These are phyloP conservation scores for Striga hermonthica DNA, from an alignment of 305 asterid genomes.

Conservation along the genomic window DNA sequence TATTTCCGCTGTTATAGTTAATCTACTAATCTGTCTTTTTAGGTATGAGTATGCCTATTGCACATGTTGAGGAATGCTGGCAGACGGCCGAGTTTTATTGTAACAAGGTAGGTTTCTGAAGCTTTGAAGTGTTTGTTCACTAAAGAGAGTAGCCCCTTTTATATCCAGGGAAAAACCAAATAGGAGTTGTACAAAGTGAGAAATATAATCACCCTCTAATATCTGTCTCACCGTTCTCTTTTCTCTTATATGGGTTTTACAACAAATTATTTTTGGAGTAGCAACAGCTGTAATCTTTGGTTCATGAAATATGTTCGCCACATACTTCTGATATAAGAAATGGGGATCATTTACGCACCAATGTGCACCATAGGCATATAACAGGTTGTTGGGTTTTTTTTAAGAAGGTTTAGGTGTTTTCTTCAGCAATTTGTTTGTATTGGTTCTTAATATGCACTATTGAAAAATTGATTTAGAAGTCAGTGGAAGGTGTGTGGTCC, in stretches of 20 bases:
- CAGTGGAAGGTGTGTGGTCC: too few relatives aligned
- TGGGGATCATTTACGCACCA: background rate
- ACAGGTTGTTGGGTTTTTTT: background rate
- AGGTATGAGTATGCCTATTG: conserved; percentile 98
- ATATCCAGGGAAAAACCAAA: conserved; percentile 5
- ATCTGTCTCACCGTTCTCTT: background rate
- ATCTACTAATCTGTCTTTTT: conserved; percentile 26
- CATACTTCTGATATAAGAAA: conserved; percentile 8
- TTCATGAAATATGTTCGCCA: conserved; percentile 19
- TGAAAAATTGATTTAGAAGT: too few relatives aligned
- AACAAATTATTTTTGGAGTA: too few relatives aligned
- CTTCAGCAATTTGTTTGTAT: background rate
- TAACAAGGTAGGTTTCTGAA: conserved; percentile 63
- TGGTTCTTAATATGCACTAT: background rate
- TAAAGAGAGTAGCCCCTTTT: conserved; percentile 9
- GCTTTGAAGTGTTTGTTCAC: conserved; percentile 16
- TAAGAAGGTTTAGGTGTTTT: too few relatives aligned
- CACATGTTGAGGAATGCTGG: conserved; percentile 98
- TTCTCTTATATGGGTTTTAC: conserved; percentile 12
- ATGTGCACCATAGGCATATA: background rate
- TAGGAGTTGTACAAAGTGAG: background rate
- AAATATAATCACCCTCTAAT: conserved; percentile 4
- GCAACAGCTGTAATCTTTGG: conserved; percentile 9
- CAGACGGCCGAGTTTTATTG: conserved; percentile 95
- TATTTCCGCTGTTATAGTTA: conserved; percentile 20